Conservation (phyloP, 2,329 filamentous ascomycete genomes). For the Cladobotryum protrusum region DNA sequence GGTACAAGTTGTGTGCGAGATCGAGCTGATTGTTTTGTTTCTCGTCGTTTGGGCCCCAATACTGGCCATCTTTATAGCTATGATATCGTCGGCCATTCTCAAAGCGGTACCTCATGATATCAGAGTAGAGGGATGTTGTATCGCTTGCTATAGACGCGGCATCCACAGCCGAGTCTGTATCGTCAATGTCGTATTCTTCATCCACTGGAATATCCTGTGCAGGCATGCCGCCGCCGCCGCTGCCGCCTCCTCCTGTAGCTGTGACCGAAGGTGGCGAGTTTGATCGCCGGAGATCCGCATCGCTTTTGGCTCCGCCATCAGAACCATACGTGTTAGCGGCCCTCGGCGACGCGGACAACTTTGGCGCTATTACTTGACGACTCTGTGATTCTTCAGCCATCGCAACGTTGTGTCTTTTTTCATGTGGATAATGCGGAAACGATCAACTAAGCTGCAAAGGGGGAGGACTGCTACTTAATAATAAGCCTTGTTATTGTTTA, state of each 20-base stretch:
- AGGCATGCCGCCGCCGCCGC: background rate
- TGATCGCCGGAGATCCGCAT: background rate
- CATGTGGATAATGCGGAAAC: no score
- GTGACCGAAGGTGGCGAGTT: background rate
- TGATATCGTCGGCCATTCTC: background rate
- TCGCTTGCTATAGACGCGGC: background rate
- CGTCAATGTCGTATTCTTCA: background rate
- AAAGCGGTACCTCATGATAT: background rate
- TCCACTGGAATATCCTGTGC: background rate
- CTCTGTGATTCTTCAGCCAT: background rate
- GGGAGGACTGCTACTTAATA: no score
- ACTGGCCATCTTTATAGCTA: conserved; percentile 3
- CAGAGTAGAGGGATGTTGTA: background rate
- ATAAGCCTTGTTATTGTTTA: no score
- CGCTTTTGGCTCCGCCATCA: background rate
- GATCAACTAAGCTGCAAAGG: no score
- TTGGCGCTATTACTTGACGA: background rate
- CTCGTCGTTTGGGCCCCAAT: conserved; percentile 17
- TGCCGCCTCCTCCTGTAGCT: background rate
- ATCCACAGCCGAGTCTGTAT: background rate
- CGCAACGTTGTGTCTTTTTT: background rate
- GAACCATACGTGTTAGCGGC: background rate
- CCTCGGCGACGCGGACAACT: background rate
- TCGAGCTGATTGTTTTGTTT: conserved; percentile 13
- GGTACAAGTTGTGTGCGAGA: conserved; percentile 15